Conservation (phyloP, 371 early-diverging fungal genomes). For the Syncephalis fuscata region DNA sequence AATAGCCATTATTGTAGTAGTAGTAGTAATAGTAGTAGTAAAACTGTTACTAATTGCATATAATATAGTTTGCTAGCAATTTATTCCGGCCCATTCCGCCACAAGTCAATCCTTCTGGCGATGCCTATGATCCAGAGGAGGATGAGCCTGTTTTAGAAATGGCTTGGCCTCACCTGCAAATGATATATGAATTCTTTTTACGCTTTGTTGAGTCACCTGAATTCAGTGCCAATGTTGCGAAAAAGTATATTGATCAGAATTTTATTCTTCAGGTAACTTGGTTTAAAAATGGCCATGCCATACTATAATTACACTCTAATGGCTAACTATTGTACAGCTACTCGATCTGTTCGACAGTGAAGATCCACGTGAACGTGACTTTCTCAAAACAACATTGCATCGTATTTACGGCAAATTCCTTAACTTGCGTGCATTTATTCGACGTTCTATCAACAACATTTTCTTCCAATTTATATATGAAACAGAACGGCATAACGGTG, state of each 20-base stretch:
- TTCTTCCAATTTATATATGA: constrained; percentile 96
- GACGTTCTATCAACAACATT: constrained; percentile 89
- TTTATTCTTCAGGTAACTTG: constrained; percentile 70
- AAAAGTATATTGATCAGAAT: constrained; percentile 85
- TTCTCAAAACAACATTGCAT: constrained; percentile 92
- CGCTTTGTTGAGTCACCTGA: constrained; percentile 92
- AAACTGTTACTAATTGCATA: not conserved
- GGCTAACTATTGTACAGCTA: constrained; percentile 25
- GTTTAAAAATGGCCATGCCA: not conserved
- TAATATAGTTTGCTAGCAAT: constrained; percentile 81
- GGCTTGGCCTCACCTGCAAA: constrained; percentile 94
- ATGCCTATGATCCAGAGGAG: constrained; percentile 95
- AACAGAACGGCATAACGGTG: constrained; percentile 87
- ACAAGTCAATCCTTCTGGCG: constrained; percentile 73
- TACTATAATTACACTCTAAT: not conserved
- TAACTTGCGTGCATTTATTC: constrained; percentile 84
- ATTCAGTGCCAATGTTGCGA: constrained; percentile 88
- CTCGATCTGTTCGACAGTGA: constrained; percentile 93
- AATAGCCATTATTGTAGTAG: not conserved
- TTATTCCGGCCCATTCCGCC: constrained; percentile 91
- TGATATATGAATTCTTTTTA: constrained; percentile 93
- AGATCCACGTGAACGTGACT: constrained; percentile 94
- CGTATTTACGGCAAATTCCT: constrained; percentile 95
- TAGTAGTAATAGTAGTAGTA: too few species aligned
- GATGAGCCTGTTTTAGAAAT: constrained; percentile 92